Evolutionary conservation across 768 basidiomycete genomes (phyloP), one percentile per base, ranked within the genome.

Genomic region (Naematelia aurantialba): DNA sequence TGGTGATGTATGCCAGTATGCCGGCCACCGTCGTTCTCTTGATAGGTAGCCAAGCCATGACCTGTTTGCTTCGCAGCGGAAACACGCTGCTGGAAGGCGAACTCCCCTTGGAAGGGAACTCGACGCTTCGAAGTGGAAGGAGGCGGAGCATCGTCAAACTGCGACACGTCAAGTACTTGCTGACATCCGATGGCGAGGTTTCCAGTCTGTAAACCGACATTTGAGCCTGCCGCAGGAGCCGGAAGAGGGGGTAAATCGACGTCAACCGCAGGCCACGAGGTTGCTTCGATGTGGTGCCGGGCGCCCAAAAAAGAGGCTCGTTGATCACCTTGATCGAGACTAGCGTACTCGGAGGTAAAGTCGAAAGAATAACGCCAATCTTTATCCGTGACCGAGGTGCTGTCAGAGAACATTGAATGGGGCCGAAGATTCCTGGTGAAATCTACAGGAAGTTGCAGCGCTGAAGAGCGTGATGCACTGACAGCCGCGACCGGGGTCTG

Each of bases 291-390:
- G 34, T 39, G 34, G 17, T 39, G 34, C 34, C 34, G 34, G 46
- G 72, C 68, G 34, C 69, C 73, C 0, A 76, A 60, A 52, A 76
- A 76, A 17, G 68, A 70, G 13, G 63, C 63, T 2, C 75, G 56
- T 5, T 64, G 55, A 22, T 51, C 54, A 25, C 68, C 71, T 50
- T 58, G 59, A 39, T 70, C 68, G 8, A 76, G 63, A 24, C 58
- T 31, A 25, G 63, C 66, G 47, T 72, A 73, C 45, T 76, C 75
- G 17, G 56, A 55, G 2, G 75, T 74, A 47, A 76, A 76, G 59
- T 76, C 75, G 58, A 76, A 76, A 1, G 68, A 68, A 25, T 56
- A 60, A 24, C 73, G 60, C 46, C 52, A 45, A 2, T 63, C 58
- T 12, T 54, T 60, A 14, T 59, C 65, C 4, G 10, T 42, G 19